Evolutionary conservation across 2,329 filamentous ascomycete species (phyloP), one percentile per base, ranked within the genome.

Genomic region (Hymenoscyphus albidus): DNA sequence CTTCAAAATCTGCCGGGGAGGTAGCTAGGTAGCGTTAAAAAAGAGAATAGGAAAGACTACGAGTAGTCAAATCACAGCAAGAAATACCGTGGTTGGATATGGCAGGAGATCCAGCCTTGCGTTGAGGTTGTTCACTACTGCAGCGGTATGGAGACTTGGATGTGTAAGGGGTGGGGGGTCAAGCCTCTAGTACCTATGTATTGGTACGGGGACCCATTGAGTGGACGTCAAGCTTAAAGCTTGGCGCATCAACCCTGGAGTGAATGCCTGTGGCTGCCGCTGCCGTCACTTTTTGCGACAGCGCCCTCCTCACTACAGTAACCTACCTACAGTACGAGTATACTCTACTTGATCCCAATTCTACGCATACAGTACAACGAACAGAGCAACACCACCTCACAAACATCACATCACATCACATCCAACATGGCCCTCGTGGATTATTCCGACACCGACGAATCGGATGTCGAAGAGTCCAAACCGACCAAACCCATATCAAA

Each of bases 381-480:
- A 35, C 42, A 48, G 27, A 5, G 3, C 42, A 48, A n/a, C 42
- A n/a, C 14, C 14, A 48, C 13, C 14, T n/a, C 3, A 16, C 54
- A 56, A 56, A 18, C 5, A 42, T 22, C 38, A 12, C 18, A 22
- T 10, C 58, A 35, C 31, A 65, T 54, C 57, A 68, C 39, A 39
- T 58, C 22, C 44, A 69, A 42, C 32, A 90, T 90, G 87, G 83
- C 80, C 14, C 79, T 91, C n/a, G 88, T 90, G 69, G 83, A 84
- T 51, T 91, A 91, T 73, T 89, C 88, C 1, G 88, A 90, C 74
- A 90, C 88, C 0, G 88, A 89, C 22, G 64, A 64, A 51, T 89
- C 84, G 35, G 88, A 88, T 66, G 76, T 75, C n/a, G 84, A 87
- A 63, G 65, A 70, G 51, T 64, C 65, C 64, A 72, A 73, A 7